phyloP scores from a whole-genome alignment of 352 stramenopile species.

The Pythium plurisporium region DNA sequence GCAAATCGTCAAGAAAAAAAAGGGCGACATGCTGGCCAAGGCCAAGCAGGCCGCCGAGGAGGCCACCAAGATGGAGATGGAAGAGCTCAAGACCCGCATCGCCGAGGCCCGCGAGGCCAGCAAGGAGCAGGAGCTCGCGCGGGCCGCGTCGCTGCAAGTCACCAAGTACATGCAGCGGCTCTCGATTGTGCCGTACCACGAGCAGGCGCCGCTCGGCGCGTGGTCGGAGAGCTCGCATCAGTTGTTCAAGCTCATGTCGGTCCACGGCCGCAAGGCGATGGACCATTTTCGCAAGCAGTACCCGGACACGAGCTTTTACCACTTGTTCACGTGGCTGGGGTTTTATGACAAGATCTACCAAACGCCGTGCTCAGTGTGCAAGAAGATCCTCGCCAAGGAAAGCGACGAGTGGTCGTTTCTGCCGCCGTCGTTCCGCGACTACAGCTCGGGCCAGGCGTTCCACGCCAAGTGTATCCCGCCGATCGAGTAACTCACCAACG shows the following conservation, averaged over 20 bases:
- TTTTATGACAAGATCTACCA: conserved; percentile 90
- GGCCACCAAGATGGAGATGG: conserved; percentile 85
- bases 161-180: conserved; percentile 86
- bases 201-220: conserved; percentile 64
- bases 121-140: conserved; percentile 77
- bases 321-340: conserved; percentile 82
- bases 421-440: conserved; percentile 83
- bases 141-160: conserved; percentile 64
- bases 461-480: conserved; percentile 75
- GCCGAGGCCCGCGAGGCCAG: conserved; percentile 68
- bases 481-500: conserved; percentile 24
- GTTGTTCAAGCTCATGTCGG: conserved; percentile 71
- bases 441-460: conserved; percentile 74
- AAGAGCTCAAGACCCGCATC: conserved; percentile 82
- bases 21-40: conserved; percentile 84
- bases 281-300: conserved; percentile 83
- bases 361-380: conserved; percentile 78
- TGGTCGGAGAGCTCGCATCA: conserved; percentile 82
- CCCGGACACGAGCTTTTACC: conserved; percentile 83
- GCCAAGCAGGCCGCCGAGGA: conserved; percentile 82
- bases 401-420: conserved; percentile 76
- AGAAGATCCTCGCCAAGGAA: conserved; percentile 82
- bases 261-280: conserved; percentile 73
- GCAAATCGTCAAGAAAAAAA: conserved; percentile 81
- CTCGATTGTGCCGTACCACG: conserved; percentile 76